phyloP scores from a whole-genome alignment of 306 rosid genomes.

The Purshia tridentata region DNA sequence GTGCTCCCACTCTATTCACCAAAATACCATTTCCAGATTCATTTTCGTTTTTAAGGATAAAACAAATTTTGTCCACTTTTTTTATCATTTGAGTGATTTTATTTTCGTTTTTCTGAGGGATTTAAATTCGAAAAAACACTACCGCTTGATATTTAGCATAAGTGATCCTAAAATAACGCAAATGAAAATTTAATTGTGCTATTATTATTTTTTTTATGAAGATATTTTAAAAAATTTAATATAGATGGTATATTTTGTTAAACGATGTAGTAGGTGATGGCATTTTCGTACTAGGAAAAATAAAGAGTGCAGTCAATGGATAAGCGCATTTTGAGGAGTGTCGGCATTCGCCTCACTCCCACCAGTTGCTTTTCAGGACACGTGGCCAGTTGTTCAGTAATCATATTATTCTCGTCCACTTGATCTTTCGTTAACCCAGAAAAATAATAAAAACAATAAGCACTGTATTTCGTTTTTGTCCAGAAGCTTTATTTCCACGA shows the following conservation, averaged over 20 bases:
- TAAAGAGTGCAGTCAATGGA: conserved; percentile 4
- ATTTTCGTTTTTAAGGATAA: neutral
- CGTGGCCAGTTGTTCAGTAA: conserved; percentile 43
- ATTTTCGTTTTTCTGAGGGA: too few relatives aligned
- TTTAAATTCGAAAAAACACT: too few relatives aligned
- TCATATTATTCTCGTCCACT: conserved; percentile 37
- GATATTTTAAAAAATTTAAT: too few relatives aligned
- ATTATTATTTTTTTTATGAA: too few relatives aligned
- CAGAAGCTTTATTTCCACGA: neutral
- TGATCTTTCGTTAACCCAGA: conserved; percentile 4
- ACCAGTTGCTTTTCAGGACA: conserved; percentile 29
- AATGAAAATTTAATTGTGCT: too few relatives aligned
- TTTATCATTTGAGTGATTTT: too few relatives aligned
- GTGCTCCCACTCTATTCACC: conserved; percentile 28
- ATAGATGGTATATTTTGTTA: neutral
- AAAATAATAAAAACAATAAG: neutral
- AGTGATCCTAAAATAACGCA: too few relatives aligned
- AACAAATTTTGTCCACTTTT: neutral
- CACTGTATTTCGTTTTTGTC: conserved; percentile 23
- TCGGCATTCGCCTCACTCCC: conserved; percentile 29
- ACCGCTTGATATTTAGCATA: too few relatives aligned
- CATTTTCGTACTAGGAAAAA: conserved; percentile 16
- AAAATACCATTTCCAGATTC: conserved; percentile 20
- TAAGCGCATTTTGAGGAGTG: conserved; percentile 26
- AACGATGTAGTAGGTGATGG: neutral